Conservation (phyloP, 2,329 filamentous ascomycete genomes). For the Didymosphaeria variabile region DNA sequence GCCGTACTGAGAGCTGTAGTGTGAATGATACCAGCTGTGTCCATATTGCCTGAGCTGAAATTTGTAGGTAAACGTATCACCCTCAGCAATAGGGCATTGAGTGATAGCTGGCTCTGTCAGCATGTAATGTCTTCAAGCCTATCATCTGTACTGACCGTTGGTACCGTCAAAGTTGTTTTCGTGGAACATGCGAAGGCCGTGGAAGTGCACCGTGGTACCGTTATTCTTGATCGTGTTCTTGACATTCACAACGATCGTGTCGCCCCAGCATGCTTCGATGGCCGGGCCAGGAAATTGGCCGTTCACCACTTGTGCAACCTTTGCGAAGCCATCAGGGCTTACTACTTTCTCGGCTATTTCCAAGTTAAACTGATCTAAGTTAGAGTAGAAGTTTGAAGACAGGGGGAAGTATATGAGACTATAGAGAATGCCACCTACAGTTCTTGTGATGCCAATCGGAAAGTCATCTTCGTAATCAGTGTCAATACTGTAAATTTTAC, state of each 20-base stretch:
- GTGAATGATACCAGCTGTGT: constrained; percentile 50
- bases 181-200: constrained; percentile 63
- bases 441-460: constrained; percentile 20
- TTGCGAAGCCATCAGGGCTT: constrained; percentile 31
- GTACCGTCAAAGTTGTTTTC: constrained; percentile 66
- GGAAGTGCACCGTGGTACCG: constrained; percentile 69
- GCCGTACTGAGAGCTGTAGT: constrained; percentile 52
- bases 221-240: constrained; percentile 63
- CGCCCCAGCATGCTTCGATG: constrained; percentile 38
- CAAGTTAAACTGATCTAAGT: constrained; percentile 18
- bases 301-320: constrained; percentile 35
- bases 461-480: constrained; percentile 33
- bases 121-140: too few species aligned
- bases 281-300: constrained; percentile 31
- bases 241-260: constrained; percentile 47
- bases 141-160: constrained; percentile 37
- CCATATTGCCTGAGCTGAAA: constrained; percentile 33
- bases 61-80: constrained; percentile 37
- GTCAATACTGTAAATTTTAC: constrained; percentile 31
- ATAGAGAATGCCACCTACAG: constrained; percentile 10
- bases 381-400: neutral
- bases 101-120: constrained; percentile 40
- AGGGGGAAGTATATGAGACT: neutral
- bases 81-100: constrained; percentile 59
- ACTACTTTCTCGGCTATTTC: constrained; percentile 22